Evolutionary conservation across 768 basidiomycete genomes (phyloP).

Genomic region (Plicaturopsis crispa): DNA sequence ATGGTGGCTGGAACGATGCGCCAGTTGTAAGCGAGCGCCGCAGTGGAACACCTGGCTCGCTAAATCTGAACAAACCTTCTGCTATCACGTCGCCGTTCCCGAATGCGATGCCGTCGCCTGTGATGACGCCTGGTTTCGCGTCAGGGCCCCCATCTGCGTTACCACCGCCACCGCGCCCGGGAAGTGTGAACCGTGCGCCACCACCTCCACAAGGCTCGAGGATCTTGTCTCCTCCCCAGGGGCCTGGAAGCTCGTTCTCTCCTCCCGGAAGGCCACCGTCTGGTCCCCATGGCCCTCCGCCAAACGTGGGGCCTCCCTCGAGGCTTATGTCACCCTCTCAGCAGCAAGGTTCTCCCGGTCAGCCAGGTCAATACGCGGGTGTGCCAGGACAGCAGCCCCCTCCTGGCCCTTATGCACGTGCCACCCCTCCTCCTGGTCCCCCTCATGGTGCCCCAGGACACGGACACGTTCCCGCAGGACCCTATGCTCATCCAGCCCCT

Average conservation of each 20-base stretch:
- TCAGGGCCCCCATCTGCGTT: slow-evolving; percentile 28
- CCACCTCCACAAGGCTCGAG: slow-evolving; percentile 27
- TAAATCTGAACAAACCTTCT: slow-evolving; percentile 44
- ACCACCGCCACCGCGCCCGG: slow-evolving; percentile 61
- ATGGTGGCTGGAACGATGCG: slow-evolving; percentile 91
- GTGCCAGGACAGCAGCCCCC: slow-evolving; percentile 36
- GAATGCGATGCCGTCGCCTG: slow-evolving; percentile 35
- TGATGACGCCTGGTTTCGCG: slow-evolving; percentile 16
- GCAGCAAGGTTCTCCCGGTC: slow-evolving; percentile 27
- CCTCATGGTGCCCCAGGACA: slow-evolving; percentile 20
- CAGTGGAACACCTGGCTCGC: slow-evolving; percentile 36
- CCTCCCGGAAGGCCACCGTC: slow-evolving; percentile 20
- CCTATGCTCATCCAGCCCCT: slow-evolving; percentile 21
- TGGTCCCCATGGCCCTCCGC: slow-evolving; percentile 24
- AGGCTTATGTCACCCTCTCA: slow-evolving; percentile 43
- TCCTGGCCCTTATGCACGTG: slow-evolving; percentile 29
- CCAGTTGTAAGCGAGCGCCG: slow-evolving; percentile 48
- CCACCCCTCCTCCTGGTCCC: slow-evolving; percentile 33
- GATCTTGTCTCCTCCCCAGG: slow-evolving; percentile 29
- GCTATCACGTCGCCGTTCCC: slow-evolving; percentile 91
- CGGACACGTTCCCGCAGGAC: slow-evolving; percentile 22
- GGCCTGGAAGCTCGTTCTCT: slow-evolving; percentile 21
- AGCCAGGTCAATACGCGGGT: slow-evolving; percentile 36
- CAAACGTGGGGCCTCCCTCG: slow-evolving; percentile 25
- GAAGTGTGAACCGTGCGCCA: slow-evolving; percentile 46